Evolutionary conservation across 441 rosid genomes (phyloP), one percentile per base, ranked within the genome.

Genomic region (Oxalis stricta): DNA sequence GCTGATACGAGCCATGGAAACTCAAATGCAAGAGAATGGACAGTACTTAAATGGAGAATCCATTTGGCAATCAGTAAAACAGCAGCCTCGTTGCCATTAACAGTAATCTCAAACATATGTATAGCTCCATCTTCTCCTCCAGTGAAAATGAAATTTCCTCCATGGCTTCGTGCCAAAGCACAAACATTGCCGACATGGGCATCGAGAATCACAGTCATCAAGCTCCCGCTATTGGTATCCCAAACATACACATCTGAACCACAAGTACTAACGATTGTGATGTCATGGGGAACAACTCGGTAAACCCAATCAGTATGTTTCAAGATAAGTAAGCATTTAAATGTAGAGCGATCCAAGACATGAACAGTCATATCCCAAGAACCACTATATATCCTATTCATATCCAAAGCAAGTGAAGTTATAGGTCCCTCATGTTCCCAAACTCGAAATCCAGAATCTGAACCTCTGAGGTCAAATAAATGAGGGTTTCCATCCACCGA

Each of bases 1-100:
- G 94, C 84, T 26, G 94, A 82, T 54, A 88, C 91, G 53, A 88
- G 94, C 97, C 97, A 88, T 4, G 97, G 97, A 55, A 84, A 88
- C 74, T 88, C 95, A 40, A 88, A 84, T 5, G 95, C 82, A 44
- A 88, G 82, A 33, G 91, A 73, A 50, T 75, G 39, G 3, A 88
- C 80, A 31, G 95, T 76, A 41, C 95, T 87, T 6, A 79, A 49
- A 60, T 84, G 95, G 45, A 95, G 85, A 57, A 69, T 48, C 95
- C 97, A 88, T 17, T 87, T 72, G 13, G 95, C 87, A 34, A 88
- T 58, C 55, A 59, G 73, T 29, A 63, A 44, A 22, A 61, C 53
- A 30, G 60, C 53, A 40, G 62, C 43, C 29, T 53, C 55, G 0
- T 18, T 13, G 16, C 48, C 37, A 33, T 43, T 41, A 59, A 38